These are phyloP conservation scores for Anaeromyces robustus DNA, from an alignment of 192 early-diverging fungal genomes.

Conservation along the genomic window DNA sequence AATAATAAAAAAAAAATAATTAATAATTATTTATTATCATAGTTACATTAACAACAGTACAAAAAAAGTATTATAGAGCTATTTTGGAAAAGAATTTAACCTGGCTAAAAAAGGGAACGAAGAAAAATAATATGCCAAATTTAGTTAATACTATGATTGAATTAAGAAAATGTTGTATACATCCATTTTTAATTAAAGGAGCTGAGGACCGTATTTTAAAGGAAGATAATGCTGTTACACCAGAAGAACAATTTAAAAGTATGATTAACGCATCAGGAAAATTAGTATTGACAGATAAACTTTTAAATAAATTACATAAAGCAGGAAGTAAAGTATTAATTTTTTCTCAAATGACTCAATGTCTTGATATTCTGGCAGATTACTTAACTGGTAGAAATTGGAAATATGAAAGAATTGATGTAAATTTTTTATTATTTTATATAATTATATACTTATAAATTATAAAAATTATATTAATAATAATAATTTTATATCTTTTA, in stretches of 20 bases:
- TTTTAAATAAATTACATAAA: constrained; percentile 50
- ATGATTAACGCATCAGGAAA: constrained; percentile 68
- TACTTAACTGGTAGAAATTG: constrained; percentile 59
- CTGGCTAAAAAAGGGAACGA: constrained; percentile 59
- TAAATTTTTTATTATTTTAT: constrained; percentile 10
- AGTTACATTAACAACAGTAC: constrained; percentile 44
- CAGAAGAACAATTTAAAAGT: constrained; percentile 47
- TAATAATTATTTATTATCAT: background rate
- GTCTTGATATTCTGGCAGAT: constrained; percentile 66
- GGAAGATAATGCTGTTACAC: constrained; percentile 36
- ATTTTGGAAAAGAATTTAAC: constrained; percentile 69
- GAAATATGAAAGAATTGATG: constrained; percentile 67
- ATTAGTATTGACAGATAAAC: constrained; percentile 67
- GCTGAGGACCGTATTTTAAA: constrained; percentile 62
- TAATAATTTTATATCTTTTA: no score
- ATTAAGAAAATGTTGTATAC: constrained; percentile 77
- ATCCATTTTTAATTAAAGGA: constrained; percentile 64
- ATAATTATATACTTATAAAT: no score
- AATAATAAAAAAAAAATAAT: no score
- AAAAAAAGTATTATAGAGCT: constrained; percentile 74
- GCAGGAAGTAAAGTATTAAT: constrained; percentile 75
- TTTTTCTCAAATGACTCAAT: constrained; percentile 75
- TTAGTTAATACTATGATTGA: constrained; percentile 80
- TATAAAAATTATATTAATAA: no score
- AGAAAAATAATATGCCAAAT: constrained; percentile 48